These are phyloP conservation scores for Gentiana straminea DNA, from an alignment of 257 asterid species.

Conservation along the genomic window DNA sequence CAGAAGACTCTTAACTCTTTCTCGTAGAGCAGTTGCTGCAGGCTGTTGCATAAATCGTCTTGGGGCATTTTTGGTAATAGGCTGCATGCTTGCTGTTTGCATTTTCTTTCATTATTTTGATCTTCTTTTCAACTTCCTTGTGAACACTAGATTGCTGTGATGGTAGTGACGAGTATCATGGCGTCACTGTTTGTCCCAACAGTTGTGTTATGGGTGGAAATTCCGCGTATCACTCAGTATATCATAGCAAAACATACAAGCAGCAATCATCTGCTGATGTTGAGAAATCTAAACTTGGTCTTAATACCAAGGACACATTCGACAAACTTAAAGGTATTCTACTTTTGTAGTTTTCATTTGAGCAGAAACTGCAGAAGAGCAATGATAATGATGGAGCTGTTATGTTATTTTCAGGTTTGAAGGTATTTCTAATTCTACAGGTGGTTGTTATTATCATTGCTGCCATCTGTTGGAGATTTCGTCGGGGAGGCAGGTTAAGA, in stretches of 20 bases:
- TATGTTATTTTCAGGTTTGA: constrained; percentile 47
- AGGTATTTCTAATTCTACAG: constrained; percentile 48
- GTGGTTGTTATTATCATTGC: constrained; percentile 28
- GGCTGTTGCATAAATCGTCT: no score
- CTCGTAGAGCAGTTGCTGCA: no score
- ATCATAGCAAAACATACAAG: constrained; percentile 17
- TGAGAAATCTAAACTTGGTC: constrained; percentile 30
- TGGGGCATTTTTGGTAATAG: not conserved
- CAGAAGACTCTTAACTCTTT: no score
- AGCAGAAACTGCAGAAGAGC: not conserved
- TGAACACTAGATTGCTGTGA: constrained; percentile 77
- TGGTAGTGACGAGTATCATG: constrained; percentile 95
- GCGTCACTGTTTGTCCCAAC: constrained; percentile 52
- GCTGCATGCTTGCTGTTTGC: not conserved
- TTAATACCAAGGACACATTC: constrained; percentile 29
- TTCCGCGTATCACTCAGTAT: constrained; percentile 39
- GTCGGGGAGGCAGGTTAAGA: constrained; percentile 34
- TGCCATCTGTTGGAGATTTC: constrained; percentile 24
- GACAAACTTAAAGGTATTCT: constrained; percentile 46
- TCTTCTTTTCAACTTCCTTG: constrained; percentile 9
- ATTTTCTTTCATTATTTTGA: not conserved
- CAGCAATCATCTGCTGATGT: constrained; percentile 18
- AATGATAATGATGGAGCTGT: constrained; percentile 7
- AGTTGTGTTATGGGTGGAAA: constrained; percentile 82
- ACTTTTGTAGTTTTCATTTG: not conserved